Evolutionary conservation across 352 stramenopile genomes (phyloP).

Genomic region (Pythium insidiosum): DNA sequence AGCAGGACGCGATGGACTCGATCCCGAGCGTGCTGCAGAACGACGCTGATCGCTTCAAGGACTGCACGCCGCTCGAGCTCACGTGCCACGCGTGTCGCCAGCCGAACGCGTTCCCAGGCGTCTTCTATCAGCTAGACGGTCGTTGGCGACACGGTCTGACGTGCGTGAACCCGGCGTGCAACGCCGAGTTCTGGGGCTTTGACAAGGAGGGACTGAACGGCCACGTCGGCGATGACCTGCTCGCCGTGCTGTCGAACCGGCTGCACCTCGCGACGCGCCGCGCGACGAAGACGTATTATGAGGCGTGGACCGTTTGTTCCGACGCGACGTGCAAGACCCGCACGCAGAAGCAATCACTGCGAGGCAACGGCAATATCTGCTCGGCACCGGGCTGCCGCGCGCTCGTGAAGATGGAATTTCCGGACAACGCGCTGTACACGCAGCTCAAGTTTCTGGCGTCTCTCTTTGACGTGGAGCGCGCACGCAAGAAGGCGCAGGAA

Average conservation of each 20-base stretch:
- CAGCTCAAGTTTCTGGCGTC: slow-evolving; percentile 97
- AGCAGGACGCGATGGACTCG: slow-evolving; percentile 76
- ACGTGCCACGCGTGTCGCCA: slow-evolving; percentile 65
- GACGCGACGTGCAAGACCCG: slow-evolving; percentile 92
- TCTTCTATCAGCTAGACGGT: slow-evolving; percentile 24
- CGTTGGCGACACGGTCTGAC: slow-evolving; percentile 33
- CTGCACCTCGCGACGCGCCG: slow-evolving; percentile 75
- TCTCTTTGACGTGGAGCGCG: slow-evolving; percentile 92
- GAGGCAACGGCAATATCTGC: slow-evolving; percentile 89
- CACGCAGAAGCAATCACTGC: slow-evolving; percentile 94
- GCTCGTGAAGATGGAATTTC: slow-evolving; percentile 82
- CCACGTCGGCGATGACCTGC: slow-evolving; percentile 61
- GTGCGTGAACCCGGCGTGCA: slow-evolving; percentile 58
- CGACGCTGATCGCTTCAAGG: slow-evolving; percentile 87
- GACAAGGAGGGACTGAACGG: slow-evolving; percentile 70
- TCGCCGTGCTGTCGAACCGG: slow-evolving; percentile 73
- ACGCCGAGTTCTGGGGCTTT: slow-evolving; percentile 77
- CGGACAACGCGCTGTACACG: slow-evolving; percentile 89
- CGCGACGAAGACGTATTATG: slow-evolving; percentile 85
- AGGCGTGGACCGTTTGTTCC: slow-evolving; percentile 90
- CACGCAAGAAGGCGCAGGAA: slow-evolving; percentile 72
- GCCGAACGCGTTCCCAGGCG: slow-evolving; percentile 58
- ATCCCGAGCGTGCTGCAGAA: slow-evolving; percentile 86
- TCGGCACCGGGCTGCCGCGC: slow-evolving; percentile 90
- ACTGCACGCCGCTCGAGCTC: slow-evolving; percentile 69